Evolutionary conservation across 140 eudicot genomes (phyloP), one percentile per base, ranked within the genome.

Genomic region (Erigeron philadelphicus): DNA sequence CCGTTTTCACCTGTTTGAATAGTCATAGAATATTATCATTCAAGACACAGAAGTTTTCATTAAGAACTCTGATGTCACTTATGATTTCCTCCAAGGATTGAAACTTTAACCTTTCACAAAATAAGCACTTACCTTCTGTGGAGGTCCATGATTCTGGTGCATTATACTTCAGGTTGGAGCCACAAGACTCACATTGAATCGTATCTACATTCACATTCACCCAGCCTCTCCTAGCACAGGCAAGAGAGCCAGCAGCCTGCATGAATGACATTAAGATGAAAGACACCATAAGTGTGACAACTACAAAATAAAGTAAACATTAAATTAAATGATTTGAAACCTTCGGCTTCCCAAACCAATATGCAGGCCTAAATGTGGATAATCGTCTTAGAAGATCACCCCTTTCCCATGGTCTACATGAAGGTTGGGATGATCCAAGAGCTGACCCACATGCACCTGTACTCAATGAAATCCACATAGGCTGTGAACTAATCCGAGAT

Each of bases 351-450:
- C 94, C 88, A 61, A 87, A 86, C 97, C 97, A 93, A 74, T 85
- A 78, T 75, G 81, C 80, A 21, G 97, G 94, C 56, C 68, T 81
- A 73, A 93, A 93, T 53, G 96, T 93, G 10, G 98, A 85, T 46
- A 93, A 78, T 56, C 95, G 83, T 72, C 93, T 83, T 42, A 93
- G 78, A 19, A 93, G 82, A 79, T 93, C 98, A 69, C 95, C 90
- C 77, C 98, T 81, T 76, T 93, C 98, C 98, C 97, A 89, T 8
- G 98, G 98, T 79, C 98, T 93, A 68, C 98, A 93, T 9, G 95
- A 89, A 78, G 96, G 89, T 45, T 89, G 90, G 16, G 93, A 88
- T n/a, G 93, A 82, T 19, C 98, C 98, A 59, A 86, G 83, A 64
- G 87, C 90, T 73, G 96, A 87, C 56, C 88, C 95, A 84, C 95